Conservation (phyloP, 176 grass and related monocot genomes). For the Poa pratensis region DNA sequence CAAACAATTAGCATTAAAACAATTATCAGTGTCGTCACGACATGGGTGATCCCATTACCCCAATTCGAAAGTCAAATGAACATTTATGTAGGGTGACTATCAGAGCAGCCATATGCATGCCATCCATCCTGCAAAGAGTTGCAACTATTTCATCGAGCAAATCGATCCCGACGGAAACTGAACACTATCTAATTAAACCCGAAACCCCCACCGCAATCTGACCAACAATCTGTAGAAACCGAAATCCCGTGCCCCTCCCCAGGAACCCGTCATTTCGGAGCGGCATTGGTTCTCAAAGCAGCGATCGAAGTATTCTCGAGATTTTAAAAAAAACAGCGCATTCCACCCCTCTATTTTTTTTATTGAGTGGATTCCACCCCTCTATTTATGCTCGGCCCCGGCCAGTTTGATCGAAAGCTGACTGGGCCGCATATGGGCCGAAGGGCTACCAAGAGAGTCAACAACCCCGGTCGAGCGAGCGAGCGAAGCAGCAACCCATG, state of each 20-base stretch:
- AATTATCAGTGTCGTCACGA: not conserved
- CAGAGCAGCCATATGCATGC: not conserved
- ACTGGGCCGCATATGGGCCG: no score
- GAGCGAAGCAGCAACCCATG: no score
- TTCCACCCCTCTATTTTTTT: not conserved
- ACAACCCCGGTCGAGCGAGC: no score
- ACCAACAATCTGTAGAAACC: not conserved
- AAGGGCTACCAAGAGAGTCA: no score
- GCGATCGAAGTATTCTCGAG: not conserved
- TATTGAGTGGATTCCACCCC: no score
- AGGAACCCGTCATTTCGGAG: not conserved
- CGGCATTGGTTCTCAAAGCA: not conserved
- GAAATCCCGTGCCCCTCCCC: not conserved
- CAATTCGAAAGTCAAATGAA: not conserved
- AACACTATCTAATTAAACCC: conserved; percentile 18
- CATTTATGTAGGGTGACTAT: no score
- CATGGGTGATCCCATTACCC: not conserved
- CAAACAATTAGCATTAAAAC: no score
- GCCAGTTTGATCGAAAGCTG: not conserved
- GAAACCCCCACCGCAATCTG: not conserved
- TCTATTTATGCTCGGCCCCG: not conserved
- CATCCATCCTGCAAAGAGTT: not conserved
- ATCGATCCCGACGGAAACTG: not conserved
- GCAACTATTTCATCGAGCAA: not conserved
- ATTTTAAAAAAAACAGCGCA: not conserved